Percentiles rank a stretch among this genome's conserved stretches.
phyloP scores from a whole-genome alignment of 225 moss, liverwort and hornwort genomes.

The Neckera pumila region DNA sequence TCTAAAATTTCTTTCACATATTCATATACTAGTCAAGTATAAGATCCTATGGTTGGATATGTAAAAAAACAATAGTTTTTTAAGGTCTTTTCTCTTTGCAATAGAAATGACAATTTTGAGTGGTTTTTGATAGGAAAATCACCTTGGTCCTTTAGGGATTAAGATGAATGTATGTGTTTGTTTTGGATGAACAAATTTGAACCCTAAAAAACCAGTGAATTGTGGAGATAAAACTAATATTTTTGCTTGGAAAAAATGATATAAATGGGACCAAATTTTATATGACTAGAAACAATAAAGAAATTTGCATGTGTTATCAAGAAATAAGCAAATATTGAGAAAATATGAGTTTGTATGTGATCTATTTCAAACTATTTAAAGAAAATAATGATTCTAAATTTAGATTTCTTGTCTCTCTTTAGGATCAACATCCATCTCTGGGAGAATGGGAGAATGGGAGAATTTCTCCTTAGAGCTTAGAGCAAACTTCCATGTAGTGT shows the following conservation, averaged over 20 bases:
- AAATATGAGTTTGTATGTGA: no score
- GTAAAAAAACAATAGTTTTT: no score
- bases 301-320: not conserved
- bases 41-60: no score
- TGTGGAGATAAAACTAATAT: not conserved
- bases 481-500: not conserved
- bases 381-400: not conserved
- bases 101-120: no score
- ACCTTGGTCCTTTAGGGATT: no score
- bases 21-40: no score
- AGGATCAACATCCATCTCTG: not conserved
- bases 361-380: no score
- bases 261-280: not conserved
- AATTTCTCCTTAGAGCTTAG: not conserved
- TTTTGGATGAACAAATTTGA: not conserved
- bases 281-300: not conserved
- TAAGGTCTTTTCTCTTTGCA: no score
- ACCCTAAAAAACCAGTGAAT: not conserved
- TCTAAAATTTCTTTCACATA: no score
- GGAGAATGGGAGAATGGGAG: not conserved
- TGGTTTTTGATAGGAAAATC: no score
- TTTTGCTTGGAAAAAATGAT: not conserved
- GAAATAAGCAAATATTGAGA: not conserved
- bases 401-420: rapidly evolving
- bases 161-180: not conserved